Evolutionary conservation across 1,139 yeast species (phyloP).

Genomic region (Scheffersomyces quercinus): DNA sequence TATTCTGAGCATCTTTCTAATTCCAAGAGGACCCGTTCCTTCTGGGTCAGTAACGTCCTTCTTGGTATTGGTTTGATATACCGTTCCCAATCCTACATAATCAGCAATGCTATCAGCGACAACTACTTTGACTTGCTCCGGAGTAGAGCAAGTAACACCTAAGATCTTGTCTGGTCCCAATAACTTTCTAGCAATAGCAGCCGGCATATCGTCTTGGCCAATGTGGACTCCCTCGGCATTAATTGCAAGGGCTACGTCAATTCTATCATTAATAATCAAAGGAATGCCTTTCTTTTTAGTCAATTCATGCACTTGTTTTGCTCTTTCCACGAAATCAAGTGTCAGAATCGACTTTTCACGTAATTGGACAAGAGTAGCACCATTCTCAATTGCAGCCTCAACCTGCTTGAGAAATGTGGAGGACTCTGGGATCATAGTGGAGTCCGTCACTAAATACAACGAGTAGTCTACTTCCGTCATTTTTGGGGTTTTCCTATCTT

Average conservation of each 20-base stretch:
- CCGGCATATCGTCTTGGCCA: constrained; percentile 89
- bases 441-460: constrained; percentile 79
- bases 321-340: constrained; percentile 62
- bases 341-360: constrained; percentile 80
- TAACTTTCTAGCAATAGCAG: constrained; percentile 55
- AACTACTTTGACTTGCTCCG: constrained; percentile 59
- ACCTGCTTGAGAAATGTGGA: constrained; percentile 63
- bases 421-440: constrained; percentile 69
- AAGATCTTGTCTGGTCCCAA: constrained; percentile 75
- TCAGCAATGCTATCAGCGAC: constrained; percentile 60
- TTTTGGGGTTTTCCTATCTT: not conserved
- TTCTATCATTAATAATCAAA: constrained; percentile 80
- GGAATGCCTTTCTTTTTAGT: constrained; percentile 68
- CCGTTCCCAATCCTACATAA: constrained; percentile 86
- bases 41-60: constrained; percentile 43
- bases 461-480: constrained; percentile 51
- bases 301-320: constrained; percentile 58
- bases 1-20: constrained; percentile 52
- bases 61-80: constrained; percentile 76
- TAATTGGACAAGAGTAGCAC: constrained; percentile 80
- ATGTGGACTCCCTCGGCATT: constrained; percentile 94
- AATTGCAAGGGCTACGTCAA: constrained; percentile 87
- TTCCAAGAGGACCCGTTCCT: constrained; percentile 67
- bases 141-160: constrained; percentile 73
- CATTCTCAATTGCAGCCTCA: constrained; percentile 60